Conservation (phyloP, 441 rosid species). For the Bocquillonia castaneifolia region DNA sequence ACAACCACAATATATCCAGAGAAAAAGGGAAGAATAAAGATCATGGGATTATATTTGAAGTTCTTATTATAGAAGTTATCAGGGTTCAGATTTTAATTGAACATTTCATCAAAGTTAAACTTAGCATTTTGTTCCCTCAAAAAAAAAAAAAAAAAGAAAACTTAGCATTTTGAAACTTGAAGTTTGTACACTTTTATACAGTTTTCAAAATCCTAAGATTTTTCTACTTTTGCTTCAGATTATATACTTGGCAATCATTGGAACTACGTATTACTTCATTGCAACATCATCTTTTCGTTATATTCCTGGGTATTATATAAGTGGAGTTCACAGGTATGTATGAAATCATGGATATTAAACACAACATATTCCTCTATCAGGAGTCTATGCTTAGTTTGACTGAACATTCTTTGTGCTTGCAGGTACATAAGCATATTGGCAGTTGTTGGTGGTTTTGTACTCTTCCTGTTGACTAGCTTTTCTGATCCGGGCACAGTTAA, state of each 20-base stretch:
- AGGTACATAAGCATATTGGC: constrained; percentile 73
- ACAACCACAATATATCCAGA: not conserved
- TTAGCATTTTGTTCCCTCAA: no score
- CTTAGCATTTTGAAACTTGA: not conserved
- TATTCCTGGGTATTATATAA: constrained; percentile 80
- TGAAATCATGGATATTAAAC: constrained; percentile 1
- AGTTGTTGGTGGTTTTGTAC: constrained; percentile 61
- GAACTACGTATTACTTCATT: constrained; percentile 56
- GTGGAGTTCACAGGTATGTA: constrained; percentile 66
- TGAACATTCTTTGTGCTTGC: constrained; percentile 27
- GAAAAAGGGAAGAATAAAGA: not conserved
- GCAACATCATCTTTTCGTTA: constrained; percentile 56
- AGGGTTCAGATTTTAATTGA: not conserved
- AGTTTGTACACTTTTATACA: not conserved
- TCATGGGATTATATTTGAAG: not conserved
- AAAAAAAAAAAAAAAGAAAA: no score
- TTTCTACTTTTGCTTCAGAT: constrained; percentile 42
- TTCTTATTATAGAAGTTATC: not conserved
- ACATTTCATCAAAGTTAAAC: not conserved
- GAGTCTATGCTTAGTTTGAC: constrained; percentile 9
- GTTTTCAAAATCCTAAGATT: not conserved
- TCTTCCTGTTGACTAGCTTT: constrained; percentile 80
- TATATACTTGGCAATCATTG: constrained; percentile 64
- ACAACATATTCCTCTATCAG: not conserved
- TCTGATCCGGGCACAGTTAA: constrained; percentile 84